phyloP scores from a whole-genome alignment of 768 basidiomycete genomes.

The Mycena rosella region DNA sequence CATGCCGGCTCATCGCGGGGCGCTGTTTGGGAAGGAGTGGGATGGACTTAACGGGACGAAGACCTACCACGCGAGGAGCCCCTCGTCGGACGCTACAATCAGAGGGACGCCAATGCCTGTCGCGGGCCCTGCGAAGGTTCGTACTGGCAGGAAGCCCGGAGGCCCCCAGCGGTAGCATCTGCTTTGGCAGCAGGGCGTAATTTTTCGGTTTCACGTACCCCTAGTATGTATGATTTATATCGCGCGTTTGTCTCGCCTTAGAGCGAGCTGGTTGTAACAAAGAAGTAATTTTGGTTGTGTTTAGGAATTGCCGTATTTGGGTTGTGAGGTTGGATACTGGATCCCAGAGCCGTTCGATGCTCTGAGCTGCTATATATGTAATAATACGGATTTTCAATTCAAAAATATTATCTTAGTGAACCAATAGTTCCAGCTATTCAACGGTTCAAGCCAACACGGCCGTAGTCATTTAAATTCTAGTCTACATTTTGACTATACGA shows the following conservation, averaged over 20 bases:
- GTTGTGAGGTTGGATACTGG: too few relatives aligned
- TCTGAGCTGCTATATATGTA: too few relatives aligned
- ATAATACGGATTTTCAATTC: too few relatives aligned
- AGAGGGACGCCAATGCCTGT: not conserved
- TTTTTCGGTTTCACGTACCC: not conserved
- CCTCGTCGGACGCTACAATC: slow-evolving; percentile 8
- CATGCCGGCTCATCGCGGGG: not conserved
- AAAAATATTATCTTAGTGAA: too few relatives aligned
- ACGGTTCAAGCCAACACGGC: too few relatives aligned
- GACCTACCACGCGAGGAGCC: not conserved
- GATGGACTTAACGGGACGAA: not conserved
- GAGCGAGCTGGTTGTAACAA: not conserved
- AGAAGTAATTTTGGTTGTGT: not conserved
- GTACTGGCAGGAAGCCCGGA: not conserved
- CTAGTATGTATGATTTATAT: not conserved
- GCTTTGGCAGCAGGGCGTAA: not conserved
- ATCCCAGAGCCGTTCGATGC: too few relatives aligned
- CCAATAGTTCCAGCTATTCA: too few relatives aligned
- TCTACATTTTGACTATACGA: not conserved
- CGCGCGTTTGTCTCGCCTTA: not conserved
- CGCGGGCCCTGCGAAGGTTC: not conserved
- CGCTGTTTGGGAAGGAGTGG: slow-evolving; percentile 12
- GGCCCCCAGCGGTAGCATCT: not conserved
- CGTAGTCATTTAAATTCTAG: too few relatives aligned
- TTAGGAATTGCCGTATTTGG: not conserved